Evolutionary conservation across 2,329 filamentous ascomycete genomes (phyloP), one percentile per base, ranked within the genome.

Genomic region (Fusarium oligoseptatum): DNA sequence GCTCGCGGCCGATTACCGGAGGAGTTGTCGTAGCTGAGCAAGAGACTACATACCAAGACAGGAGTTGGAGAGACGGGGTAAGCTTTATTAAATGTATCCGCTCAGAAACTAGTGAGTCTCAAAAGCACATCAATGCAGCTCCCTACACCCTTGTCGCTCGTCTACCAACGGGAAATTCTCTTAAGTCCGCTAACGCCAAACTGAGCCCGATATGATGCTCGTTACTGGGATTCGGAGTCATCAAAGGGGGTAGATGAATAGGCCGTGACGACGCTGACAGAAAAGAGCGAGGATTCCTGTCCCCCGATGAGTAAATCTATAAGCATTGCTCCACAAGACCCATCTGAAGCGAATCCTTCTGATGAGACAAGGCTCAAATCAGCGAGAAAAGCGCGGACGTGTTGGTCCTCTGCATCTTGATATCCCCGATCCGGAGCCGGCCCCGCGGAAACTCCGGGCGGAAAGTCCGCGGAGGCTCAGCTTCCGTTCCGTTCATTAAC

Each of bases 391-490:
- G 63, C 43, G 60, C 39, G 50, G 55, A 41, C 32, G 22, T 24
- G 24, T 22, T 20, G 61, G 22, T 39, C 29, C 20, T 61, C 41
- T 64, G 61, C 61, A 61, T 63, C 55, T 69, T 64, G 58, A 17
- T n/a, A 45, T 41, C 55, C 37, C 66, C 43, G 43, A 41, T 34
- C 64, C 67, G 68, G 62, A 45, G 39, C 50, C 70, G 67, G 66
- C 22, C 34, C 71, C 77, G 71, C 56, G 77, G 73, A 65, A 36
- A 34, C 10, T 55, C 50, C 50, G 50, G 50, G 71, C 52, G 77
- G 73, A 65, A 36, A 41, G n/a, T 67, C 77, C 77, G 69, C 66
- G 78, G 78, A 77, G 48, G 36, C 41, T 78, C 78, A 78, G 65
- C 68, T 39, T 69, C 37, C 64, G 37, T 66, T n/a, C 66, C 58